These are phyloP conservation scores for Coniochaeta sp. DNA, from an alignment of 2,329 filamentous ascomycete genomes.

Conservation along the genomic window DNA sequence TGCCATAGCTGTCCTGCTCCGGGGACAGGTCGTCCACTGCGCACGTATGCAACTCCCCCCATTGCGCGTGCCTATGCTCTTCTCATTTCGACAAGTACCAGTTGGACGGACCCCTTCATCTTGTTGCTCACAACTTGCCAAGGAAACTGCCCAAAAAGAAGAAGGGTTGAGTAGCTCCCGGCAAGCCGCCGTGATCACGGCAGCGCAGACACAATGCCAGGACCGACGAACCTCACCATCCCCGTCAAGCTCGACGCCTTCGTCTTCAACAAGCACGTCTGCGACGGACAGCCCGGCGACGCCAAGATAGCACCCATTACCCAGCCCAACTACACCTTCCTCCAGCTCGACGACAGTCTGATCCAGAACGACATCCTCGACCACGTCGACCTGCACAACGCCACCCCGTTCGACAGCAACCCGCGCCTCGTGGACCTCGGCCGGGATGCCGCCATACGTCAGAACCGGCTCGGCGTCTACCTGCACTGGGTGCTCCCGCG, in stretches of 20 bases:
- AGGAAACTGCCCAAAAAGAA: too few species aligned
- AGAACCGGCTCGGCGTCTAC: slow-evolving; percentile 29
- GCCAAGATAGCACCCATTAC: slow-evolving; percentile 31
- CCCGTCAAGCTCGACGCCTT: slow-evolving; percentile 11
- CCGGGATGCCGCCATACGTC: neutral
- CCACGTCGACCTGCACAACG: slow-evolving; percentile 28
- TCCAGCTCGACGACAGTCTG: slow-evolving; percentile 27
- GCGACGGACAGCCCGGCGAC: slow-evolving; percentile 8
- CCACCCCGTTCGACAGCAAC: slow-evolving; percentile 22
- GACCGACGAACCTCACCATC: neutral
- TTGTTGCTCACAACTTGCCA: too few species aligned
- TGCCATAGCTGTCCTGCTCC: too few species aligned
- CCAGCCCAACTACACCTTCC: slow-evolving; percentile 38
- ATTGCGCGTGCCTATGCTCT: too few species aligned
- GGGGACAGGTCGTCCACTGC: too few species aligned
- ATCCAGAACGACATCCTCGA: slow-evolving; percentile 29
- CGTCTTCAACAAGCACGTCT: slow-evolving; percentile 20
- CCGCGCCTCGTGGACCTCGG: slow-evolving; percentile 28
- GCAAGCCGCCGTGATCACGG: neutral
- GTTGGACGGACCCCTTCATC: too few species aligned
- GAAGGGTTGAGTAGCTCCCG: neutral
- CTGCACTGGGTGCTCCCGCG: slow-evolving; percentile 34
- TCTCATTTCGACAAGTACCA: too few species aligned
- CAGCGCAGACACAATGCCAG: neutral
- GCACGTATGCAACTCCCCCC: too few species aligned